Evolutionary conservation across 495 filamentous ascomycete genomes (phyloP).

Genomic region (Lasiosphaeria miniovina): DNA sequence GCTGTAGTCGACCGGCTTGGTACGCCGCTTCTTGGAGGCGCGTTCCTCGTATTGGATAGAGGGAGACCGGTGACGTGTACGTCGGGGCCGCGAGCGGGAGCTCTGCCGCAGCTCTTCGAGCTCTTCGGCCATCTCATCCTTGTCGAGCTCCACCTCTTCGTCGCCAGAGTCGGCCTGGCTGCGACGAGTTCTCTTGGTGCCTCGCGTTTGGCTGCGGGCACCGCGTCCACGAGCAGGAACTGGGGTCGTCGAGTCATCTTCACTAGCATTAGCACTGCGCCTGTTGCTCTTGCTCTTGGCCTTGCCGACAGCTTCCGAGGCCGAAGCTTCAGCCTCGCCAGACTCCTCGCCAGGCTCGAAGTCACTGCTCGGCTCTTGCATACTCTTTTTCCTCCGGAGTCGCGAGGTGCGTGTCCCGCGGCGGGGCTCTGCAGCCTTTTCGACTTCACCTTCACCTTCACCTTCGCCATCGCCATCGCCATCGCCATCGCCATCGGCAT

Average conservation of each 20-base stretch:
- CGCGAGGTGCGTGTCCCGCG: slow-evolving; percentile 47
- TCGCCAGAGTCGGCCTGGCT: slow-evolving; percentile 40
- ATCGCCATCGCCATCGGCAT: slow-evolving; percentile 30
- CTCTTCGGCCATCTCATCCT: slow-evolving; percentile 78
- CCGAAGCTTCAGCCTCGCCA: slow-evolving; percentile 49
- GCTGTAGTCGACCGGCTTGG: slow-evolving; percentile 45
- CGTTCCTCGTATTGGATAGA: slow-evolving; percentile 55
- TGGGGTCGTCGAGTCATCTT: slow-evolving; percentile 41
- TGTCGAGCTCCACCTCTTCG: slow-evolving; percentile 62
- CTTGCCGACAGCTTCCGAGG: slow-evolving; percentile 36
- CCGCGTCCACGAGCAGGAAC: slow-evolving; percentile 39
- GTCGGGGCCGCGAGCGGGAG: slow-evolving; percentile 46
- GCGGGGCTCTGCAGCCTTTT: slow-evolving; percentile 33
- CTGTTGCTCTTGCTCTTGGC: slow-evolving; percentile 27
- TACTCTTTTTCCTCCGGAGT: slow-evolving; percentile 50
- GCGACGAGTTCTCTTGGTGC: slow-evolving; percentile 37
- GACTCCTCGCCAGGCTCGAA: slow-evolving; percentile 75
- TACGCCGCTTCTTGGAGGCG: slow-evolving; percentile 35
- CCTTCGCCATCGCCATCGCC: slow-evolving; percentile 22
- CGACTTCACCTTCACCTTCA: slow-evolving; percentile 11
- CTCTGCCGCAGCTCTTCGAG: slow-evolving; percentile 60
- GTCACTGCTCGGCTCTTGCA: slow-evolving; percentile 73
- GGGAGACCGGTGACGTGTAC: slow-evolving; percentile 52
- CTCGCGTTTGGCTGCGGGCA: slow-evolving; percentile 34
- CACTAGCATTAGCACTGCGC: slow-evolving; percentile 26